phyloP scores from a whole-genome alignment of 2,329 filamentous ascomycete genomes.

The Fusarium robinianum region DNA sequence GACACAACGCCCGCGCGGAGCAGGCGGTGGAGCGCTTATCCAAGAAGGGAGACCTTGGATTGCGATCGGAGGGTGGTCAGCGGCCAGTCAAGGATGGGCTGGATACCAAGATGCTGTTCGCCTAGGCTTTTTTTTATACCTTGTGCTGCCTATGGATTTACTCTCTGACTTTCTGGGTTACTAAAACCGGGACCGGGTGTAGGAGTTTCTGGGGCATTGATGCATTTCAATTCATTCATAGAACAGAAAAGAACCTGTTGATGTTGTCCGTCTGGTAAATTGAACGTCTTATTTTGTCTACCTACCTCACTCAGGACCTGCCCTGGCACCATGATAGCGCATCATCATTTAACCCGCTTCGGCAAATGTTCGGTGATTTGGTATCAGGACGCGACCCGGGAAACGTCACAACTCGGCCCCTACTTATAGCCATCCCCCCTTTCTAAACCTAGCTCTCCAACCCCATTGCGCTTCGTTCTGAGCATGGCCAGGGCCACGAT shows the following conservation, averaged over 20 bases:
- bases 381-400: slow-evolving; percentile 23
- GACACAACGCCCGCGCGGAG: slow-evolving; percentile 78
- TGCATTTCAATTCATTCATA: slow-evolving; percentile 30
- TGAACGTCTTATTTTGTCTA: slow-evolving; percentile 11
- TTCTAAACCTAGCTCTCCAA: slow-evolving; percentile 17
- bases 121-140: slow-evolving; percentile 51
- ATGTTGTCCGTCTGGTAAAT: slow-evolving; percentile 11
- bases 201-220: slow-evolving; percentile 36
- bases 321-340: slow-evolving; percentile 25
- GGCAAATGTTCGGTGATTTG: slow-evolving; percentile 34
- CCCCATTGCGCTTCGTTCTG: slow-evolving; percentile 20
- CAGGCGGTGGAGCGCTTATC: slow-evolving; percentile 71
- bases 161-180: slow-evolving; percentile 35
- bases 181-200: slow-evolving; percentile 30
- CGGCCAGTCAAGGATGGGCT: slow-evolving; percentile 69
- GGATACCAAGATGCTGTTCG: slow-evolving; percentile 77
- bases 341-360: slow-evolving; percentile 32
- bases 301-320: not conserved
- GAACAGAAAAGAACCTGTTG: slow-evolving; percentile 25
- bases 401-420: slow-evolving; percentile 13
- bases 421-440: slow-evolving; percentile 22
- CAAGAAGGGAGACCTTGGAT: slow-evolving; percentile 76
- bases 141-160: slow-evolving; percentile 28
- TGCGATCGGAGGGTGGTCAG: slow-evolving; percentile 68
- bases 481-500: slow-evolving; percentile 30